Conservation (phyloP, 345 rosid genomes). For the Hirschfeldia incana region DNA sequence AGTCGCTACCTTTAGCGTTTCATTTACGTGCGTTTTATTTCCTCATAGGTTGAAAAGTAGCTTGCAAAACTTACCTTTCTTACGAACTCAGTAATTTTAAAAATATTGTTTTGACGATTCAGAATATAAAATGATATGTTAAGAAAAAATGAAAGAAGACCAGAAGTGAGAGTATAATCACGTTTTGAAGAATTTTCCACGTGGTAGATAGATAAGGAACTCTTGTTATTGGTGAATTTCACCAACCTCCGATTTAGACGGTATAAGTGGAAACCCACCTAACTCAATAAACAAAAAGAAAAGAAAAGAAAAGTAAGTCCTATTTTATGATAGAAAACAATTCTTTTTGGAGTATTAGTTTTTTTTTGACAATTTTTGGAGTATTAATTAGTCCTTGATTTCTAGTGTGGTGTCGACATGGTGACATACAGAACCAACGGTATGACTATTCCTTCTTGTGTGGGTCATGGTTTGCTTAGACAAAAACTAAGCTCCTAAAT, state of each 20-base stretch:
- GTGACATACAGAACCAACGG: neutral
- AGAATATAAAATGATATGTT: too few species aligned
- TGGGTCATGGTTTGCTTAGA: too few species aligned
- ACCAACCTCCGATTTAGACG: conserved; percentile 28
- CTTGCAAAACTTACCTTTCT: neutral
- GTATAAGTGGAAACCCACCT: conserved; percentile 9
- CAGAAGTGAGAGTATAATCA: conserved; percentile 4
- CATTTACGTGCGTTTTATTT: conserved; percentile 1
- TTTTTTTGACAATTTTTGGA: too few species aligned
- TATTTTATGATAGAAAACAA: neutral
- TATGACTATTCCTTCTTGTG: too few species aligned
- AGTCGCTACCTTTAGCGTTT: neutral
- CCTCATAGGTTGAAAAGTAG: neutral
- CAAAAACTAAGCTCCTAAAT: too few species aligned
- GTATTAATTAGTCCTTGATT: neutral
- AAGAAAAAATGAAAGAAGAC: neutral
- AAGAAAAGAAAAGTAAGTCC: neutral
- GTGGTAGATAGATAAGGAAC: conserved; percentile 16
- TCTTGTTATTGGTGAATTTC: conserved; percentile 6
- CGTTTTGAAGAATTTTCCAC: conserved; percentile 15
- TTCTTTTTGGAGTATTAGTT: neutral
- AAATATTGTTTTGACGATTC: too few species aligned
- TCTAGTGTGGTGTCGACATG: conserved; percentile 3
- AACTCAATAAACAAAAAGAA: neutral
- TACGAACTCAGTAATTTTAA: neutral